A percentile compares a stretch with the other conserved stretches of the same genome.
These are phyloP conservation scores for Trypanosoma congolense DNA, from an alignment of 208 protist genomes.

Conservation along the genomic window DNA sequence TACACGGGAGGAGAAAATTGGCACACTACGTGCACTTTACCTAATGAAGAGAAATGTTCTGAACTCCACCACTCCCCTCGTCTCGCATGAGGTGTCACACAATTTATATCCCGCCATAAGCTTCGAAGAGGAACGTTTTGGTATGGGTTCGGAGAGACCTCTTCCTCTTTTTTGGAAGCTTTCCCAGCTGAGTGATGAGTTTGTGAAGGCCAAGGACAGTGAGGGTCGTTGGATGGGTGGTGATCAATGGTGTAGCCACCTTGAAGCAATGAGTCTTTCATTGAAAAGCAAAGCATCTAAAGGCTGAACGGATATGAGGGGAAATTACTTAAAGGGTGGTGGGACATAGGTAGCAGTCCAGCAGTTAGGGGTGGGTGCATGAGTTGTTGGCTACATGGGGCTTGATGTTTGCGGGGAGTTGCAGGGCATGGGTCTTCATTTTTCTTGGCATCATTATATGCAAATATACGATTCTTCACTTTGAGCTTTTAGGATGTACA, in stretches of 20 bases:
- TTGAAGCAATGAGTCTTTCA: not conserved
- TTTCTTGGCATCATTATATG: no score
- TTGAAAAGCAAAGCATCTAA: not conserved
- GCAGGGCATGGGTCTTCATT: no score
- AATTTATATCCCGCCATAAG: slow-evolving; percentile 21
- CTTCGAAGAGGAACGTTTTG: slow-evolving; percentile 37
- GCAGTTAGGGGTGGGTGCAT: no score
- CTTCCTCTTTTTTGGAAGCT: slow-evolving; percentile 64
- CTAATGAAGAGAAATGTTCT: slow-evolving; percentile 29
- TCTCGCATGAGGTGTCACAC: slow-evolving; percentile 35
- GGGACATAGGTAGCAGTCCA: no score
- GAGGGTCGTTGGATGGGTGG: slow-evolving; percentile 63
- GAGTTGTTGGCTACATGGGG: no score
- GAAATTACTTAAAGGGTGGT: no score
- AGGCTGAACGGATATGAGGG: no score
- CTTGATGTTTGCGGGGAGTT: no score
- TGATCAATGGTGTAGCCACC: slow-evolving; percentile 27
- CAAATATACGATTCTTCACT: no score
- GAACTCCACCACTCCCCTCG: slow-evolving; percentile 20
- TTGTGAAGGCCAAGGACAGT: slow-evolving; percentile 48
- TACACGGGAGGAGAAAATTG: slow-evolving; percentile 5
- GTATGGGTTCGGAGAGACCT: slow-evolving; percentile 42
- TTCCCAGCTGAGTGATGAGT: slow-evolving; percentile 53
- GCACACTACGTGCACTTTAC: slow-evolving; percentile 43
- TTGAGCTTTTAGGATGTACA: no score